These are phyloP conservation scores for Rhizopus arrhizus DNA, from an alignment of 371 early-diverging fungal species.

Conservation along the genomic window DNA sequence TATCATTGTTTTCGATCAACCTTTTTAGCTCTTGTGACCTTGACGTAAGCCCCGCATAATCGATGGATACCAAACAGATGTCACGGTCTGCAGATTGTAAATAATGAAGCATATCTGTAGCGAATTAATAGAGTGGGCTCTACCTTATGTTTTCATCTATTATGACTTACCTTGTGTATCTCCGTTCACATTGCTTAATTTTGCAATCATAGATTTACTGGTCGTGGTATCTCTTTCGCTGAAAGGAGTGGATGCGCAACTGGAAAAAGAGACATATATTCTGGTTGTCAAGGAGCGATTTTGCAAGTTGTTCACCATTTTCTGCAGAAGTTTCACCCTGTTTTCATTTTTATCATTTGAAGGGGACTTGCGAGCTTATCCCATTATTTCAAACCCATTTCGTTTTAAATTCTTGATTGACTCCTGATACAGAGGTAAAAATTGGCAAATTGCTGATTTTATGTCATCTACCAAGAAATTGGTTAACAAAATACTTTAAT, in stretches of 20 bases:
- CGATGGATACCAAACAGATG: conserved; percentile 18
- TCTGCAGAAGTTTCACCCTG: conserved; percentile 2
- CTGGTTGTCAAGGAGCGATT: conserved; percentile 9
- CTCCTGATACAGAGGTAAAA: conserved; percentile 16
- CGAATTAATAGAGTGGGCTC: not conserved
- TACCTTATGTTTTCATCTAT: conserved; percentile 1
- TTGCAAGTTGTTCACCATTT: conserved; percentile 8
- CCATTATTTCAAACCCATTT: conserved; percentile 6
- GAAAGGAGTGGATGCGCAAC: conserved; percentile 16
- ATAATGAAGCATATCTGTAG: conserved; percentile 13
- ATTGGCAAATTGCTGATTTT: conserved; percentile 8
- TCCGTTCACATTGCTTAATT: conserved; percentile 2
- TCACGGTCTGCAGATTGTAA: conserved; percentile 10
- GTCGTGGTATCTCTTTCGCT: conserved; percentile 6
- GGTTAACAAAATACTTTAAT: conserved; percentile 14
- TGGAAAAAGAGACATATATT: conserved; percentile 6
- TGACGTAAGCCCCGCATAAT: conserved; percentile 21
- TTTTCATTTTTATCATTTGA: conserved; percentile 10
- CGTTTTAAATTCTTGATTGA: conserved; percentile 4
- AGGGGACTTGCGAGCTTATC: conserved; percentile 14
- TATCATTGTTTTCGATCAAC: not conserved
- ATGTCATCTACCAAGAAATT: conserved; percentile 16
- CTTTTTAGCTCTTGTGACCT: conserved; percentile 2
- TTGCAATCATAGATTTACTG: not conserved
- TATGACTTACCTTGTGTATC: conserved; percentile 5